A percentile compares a stretch with the other conserved stretches of the same genome.
These are phyloP conservation scores for Kappamyces sp. DNA, from an alignment of 192 early-diverging fungal species.

Conservation along the genomic window DNA sequence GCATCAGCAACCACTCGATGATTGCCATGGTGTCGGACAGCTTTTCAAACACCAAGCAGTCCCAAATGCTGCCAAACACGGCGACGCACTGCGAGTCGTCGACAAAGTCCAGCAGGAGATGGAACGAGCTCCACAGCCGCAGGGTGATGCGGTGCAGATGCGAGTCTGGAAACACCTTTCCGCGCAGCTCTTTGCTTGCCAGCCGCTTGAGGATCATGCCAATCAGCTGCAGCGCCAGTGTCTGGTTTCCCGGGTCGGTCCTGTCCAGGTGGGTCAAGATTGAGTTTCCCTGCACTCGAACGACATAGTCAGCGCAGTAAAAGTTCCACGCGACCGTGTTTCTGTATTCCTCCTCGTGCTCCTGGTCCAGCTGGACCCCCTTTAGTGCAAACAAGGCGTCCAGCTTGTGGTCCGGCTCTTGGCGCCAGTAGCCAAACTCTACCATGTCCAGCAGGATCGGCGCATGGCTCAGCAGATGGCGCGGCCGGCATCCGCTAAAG, in stretches of 20 bases:
- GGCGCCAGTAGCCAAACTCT: not conserved
- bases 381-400: conserved; percentile 12
- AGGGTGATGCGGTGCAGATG: conserved; percentile 23
- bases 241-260: conserved; percentile 14
- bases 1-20: conserved; percentile 37
- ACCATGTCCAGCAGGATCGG: conserved; percentile 1
- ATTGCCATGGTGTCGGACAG: conserved; percentile 37
- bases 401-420: conserved; percentile 10
- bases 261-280: conserved; percentile 37
- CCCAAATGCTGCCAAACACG: conserved; percentile 21
- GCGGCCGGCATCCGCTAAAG: not conserved
- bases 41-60: conserved; percentile 34
- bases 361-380: not conserved
- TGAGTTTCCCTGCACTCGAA: conserved; percentile 43
- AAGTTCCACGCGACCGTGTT: conserved; percentile 41
- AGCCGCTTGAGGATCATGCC: conserved; percentile 7
- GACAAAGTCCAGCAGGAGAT: conserved; percentile 39
- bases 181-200: not conserved
- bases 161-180: conserved; percentile 24
- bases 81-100: conserved; percentile 7
- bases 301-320: conserved; percentile 42
- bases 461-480: not conserved
- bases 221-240: conserved; percentile 22
- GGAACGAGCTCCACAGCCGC: conserved; percentile 38
- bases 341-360: not conserved